Base-by-base conservation (phyloP, 2,329 filamentous ascomycete genomes). In the Eutypa lata region DNA sequence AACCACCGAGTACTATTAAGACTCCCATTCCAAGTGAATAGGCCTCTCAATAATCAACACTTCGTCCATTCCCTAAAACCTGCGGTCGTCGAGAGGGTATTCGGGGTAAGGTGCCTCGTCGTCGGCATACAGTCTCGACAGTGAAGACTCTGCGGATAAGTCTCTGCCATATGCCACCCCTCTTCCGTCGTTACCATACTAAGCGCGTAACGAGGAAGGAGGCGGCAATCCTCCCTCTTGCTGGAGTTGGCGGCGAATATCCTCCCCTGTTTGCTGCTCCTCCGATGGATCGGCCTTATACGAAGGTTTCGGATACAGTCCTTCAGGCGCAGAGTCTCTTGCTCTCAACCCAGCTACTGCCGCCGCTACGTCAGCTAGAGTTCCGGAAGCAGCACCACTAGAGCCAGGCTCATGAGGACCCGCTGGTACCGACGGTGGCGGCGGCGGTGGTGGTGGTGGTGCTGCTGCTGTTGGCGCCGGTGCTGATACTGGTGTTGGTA, bases 221-320 rank as follows among this genome's bases (percentile, higher is more conserved):
- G 57, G 69, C 57, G 58, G 71, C 54, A 61, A 58, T 52, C 63
- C 55, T 10, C 63, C 69, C 18, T 76, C 73, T 2, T 70, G 61
- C 57, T 78, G 76, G 53, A 84, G 64, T 59, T 83, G 81, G 42
- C 77, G 71, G 53, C 81, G 78, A 44, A 83, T 77, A 49, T 83
- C 81, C 18, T 83, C 80, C 2, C 76, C 74, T 7, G 75, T 71
- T 50, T 75, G 71, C 35, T 70, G 68, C 7, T 78, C 74, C n/a
- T 73, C 71, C 7, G 58, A 58, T 24, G 64, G 57, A 3, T 74
- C 73, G 4, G 69, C 49, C 58, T 77, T 77, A 53, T 73, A 71
- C 16, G 57, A 57, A 40, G 62, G 45, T 51, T 65, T 62, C 14
- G 62, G 35, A 51, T 67, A 65, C 22, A 53, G 57, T 10, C 57